These are phyloP conservation scores for Thuja plicata DNA, from an alignment of 83 land plant species.

Conservation along the genomic window DNA sequence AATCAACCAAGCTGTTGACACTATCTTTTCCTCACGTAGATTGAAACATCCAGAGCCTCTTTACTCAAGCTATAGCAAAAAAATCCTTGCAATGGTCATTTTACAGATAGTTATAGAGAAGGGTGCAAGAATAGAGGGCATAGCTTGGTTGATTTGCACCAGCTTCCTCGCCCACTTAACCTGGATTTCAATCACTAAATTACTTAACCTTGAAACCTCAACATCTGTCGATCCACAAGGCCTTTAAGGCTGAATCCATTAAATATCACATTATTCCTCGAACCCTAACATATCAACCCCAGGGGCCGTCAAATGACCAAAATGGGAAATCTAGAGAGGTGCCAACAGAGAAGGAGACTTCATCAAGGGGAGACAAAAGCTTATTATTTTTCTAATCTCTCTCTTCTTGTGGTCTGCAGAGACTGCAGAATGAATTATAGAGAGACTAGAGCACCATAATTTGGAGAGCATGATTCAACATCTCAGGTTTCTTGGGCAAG, in stretches of 20 bases:
- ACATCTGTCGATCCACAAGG: slow-evolving; percentile 19
- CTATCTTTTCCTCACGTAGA: slow-evolving; percentile 70
- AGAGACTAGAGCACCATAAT: slow-evolving; percentile 29
- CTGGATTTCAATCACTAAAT: slow-evolving; percentile 52
- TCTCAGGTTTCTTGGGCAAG: slow-evolving; percentile 49
- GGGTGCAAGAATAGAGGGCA: slow-evolving; percentile 38
- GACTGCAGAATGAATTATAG: slow-evolving; percentile 34
- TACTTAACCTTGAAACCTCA: slow-evolving; percentile 20
- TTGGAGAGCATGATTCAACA: slow-evolving; percentile 35
- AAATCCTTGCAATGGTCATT: slow-evolving; percentile 41
- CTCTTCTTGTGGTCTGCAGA: slow-evolving; percentile 22
- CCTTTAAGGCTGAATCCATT: slow-evolving; percentile 26
- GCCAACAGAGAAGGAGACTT: background rate
- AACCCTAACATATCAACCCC: background rate
- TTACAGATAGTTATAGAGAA: slow-evolving; percentile 49
- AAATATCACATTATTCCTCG: slow-evolving; percentile 11
- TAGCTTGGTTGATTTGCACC: slow-evolving; percentile 45
- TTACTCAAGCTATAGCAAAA: slow-evolving; percentile 40
- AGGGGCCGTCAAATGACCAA: background rate
- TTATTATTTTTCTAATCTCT: slow-evolving; percentile 26
- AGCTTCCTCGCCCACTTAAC: slow-evolving; percentile 52
- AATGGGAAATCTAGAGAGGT: no score
- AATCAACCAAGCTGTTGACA: slow-evolving; percentile 51
- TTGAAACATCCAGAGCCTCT: slow-evolving; percentile 68
- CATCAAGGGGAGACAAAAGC: background rate